These are phyloP conservation scores for Aspergillus sp. DNA, from an alignment of 2,329 filamentous ascomycete species.

Conservation along the genomic window DNA sequence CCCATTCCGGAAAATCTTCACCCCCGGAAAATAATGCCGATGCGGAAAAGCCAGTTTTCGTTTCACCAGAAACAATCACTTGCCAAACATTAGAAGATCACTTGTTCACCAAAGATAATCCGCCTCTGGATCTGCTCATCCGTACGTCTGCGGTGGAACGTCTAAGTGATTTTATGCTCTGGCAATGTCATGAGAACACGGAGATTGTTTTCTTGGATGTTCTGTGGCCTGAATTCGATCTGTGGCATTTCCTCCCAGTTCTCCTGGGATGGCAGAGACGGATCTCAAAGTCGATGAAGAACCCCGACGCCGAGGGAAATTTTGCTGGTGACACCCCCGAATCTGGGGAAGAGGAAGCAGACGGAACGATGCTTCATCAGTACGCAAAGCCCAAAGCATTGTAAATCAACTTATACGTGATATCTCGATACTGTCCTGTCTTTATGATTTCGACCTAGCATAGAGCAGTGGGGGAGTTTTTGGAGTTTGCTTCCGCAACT, in stretches of 20 bases:
- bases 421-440: too few relatives aligned
- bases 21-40: slow-evolving; percentile 28
- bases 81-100: slow-evolving; percentile 75
- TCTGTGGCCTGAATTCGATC: slow-evolving; percentile 92
- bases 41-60: slow-evolving; percentile 35
- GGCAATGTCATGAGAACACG: slow-evolving; percentile 92
- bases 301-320: slow-evolving; percentile 55
- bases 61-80: slow-evolving; percentile 86
- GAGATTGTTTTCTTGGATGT: slow-evolving; percentile 89
- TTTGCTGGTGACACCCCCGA: slow-evolving; percentile 47
- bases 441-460: slow-evolving; percentile 2
- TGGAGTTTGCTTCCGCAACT: slow-evolving; percentile 4
- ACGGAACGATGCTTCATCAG: slow-evolving; percentile 13
- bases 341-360: slow-evolving; percentile 20
- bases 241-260: slow-evolving; percentile 90
- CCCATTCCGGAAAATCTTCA: slow-evolving; percentile 28
- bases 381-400: slow-evolving; percentile 26
- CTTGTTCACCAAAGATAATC: slow-evolving; percentile 80
- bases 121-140: slow-evolving; percentile 84
- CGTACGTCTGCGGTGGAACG: slow-evolving; percentile 90
- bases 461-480: slow-evolving; percentile 13
- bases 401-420: slow-evolving; percentile 9
- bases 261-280: slow-evolving; percentile 82
- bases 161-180: slow-evolving; percentile 96
- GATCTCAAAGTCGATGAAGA: slow-evolving; percentile 58